Evolutionary conservation across 768 basidiomycete species (phyloP).

Genomic region (Arthromyces matolae): DNA sequence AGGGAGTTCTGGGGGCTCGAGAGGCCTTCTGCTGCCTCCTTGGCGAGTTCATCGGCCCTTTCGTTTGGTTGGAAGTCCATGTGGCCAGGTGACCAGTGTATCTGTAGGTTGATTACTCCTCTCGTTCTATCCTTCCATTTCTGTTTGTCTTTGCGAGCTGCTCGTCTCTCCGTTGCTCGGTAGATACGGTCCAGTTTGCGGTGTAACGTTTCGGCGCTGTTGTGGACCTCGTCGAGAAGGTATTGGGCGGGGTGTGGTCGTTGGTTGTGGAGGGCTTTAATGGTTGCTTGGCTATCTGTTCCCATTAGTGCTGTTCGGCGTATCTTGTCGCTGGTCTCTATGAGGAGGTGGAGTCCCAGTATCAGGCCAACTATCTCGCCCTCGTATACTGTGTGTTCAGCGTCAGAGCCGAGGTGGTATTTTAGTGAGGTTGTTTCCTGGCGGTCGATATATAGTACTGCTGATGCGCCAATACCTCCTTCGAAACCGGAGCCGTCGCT

Average conservation of each 20-base stretch:
- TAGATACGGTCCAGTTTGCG: not conserved
- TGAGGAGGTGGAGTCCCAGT: not conserved
- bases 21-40: not conserved
- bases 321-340: not conserved
- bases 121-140: not conserved
- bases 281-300: conserved; percentile 6
- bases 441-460: conserved; percentile 1
- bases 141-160: too few species aligned
- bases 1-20: not conserved
- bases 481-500: conserved; percentile 8
- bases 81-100: conserved; percentile 1
- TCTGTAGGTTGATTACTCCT: not conserved
- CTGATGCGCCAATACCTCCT: conserved; percentile 7
- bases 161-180: too few species aligned
- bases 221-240: conserved; percentile 7
- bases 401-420: not conserved
- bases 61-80: not conserved
- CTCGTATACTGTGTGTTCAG: conserved; percentile 5
- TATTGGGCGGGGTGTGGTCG: conserved; percentile 6
- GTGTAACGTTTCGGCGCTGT: not conserved
- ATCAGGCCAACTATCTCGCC: conserved; percentile 4
- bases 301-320: not conserved
- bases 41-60: not conserved
- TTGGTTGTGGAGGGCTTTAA: conserved; percentile 5
- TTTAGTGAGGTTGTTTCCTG: not conserved